Conservation (phyloP, 2,329 filamentous ascomycete species). For the Metarhizium rileyi region DNA sequence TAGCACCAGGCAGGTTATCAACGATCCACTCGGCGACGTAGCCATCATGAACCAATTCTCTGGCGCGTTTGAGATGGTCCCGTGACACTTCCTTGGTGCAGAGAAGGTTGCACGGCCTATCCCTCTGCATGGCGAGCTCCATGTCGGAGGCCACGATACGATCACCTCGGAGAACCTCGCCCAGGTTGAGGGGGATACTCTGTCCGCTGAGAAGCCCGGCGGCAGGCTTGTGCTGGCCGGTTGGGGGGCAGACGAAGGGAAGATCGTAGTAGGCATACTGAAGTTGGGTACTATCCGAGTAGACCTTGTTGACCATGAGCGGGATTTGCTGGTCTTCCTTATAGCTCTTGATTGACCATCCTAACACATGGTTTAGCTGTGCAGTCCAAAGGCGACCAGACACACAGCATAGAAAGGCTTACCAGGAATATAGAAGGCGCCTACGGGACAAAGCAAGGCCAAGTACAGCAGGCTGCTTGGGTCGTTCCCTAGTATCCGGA, state of each 20-base stretch:
- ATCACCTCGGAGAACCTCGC: slow-evolving; percentile 79
- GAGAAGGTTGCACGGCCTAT: slow-evolving; percentile 62
- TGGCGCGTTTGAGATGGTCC: slow-evolving; percentile 55
- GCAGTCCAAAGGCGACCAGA: neutral
- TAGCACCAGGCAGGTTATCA: slow-evolving; percentile 82
- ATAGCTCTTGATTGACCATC: slow-evolving; percentile 78
- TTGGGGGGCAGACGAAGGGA: slow-evolving; percentile 76
- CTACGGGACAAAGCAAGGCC: slow-evolving; percentile 23
- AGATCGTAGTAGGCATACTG: slow-evolving; percentile 87
- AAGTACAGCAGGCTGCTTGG: slow-evolving; percentile 33
- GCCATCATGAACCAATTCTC: slow-evolving; percentile 63
- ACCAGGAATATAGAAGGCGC: slow-evolving; percentile 84
- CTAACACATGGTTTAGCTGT: slow-evolving; percentile 25
- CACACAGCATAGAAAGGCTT: slow-evolving; percentile 19
- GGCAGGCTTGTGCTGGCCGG: slow-evolving; percentile 54
- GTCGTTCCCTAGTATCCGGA: slow-evolving; percentile 19
- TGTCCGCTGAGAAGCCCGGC: slow-evolving; percentile 64
- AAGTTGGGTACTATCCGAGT: slow-evolving; percentile 81
- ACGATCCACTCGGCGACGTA: slow-evolving; percentile 93
- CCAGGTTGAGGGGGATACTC: slow-evolving; percentile 72
- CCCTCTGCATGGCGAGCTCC: slow-evolving; percentile 66
- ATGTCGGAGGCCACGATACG: slow-evolving; percentile 79
- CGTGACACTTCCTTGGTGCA: slow-evolving; percentile 60
- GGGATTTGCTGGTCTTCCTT: slow-evolving; percentile 67
- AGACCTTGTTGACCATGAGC: slow-evolving; percentile 85